phyloP scores from a whole-genome alignment of 176 grass and related monocot genomes.

The Cenchrus fungigraminus region DNA sequence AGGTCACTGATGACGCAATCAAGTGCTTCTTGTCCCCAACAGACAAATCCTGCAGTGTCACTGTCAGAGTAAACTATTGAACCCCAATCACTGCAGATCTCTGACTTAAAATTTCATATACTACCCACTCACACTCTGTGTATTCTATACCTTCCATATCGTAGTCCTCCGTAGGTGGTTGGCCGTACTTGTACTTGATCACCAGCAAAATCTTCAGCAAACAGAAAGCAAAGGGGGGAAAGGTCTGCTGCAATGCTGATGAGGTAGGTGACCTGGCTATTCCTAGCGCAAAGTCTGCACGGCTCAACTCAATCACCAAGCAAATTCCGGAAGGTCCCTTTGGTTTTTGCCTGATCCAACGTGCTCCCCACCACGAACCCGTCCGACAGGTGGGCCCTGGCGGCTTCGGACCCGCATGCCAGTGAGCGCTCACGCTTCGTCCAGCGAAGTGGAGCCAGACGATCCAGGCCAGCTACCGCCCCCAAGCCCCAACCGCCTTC shows the following conservation, averaged over 20 bases:
- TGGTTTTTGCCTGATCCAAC: neutral
- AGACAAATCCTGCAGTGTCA: neutral
- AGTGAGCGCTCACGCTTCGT: neutral
- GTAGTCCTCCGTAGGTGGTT: neutral
- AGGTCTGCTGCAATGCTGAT: neutral
- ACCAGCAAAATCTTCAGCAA: neutral
- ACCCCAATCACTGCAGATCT: neutral
- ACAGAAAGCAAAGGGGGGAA: neutral
- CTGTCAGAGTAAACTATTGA: neutral
- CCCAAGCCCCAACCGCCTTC: conserved; percentile 1
- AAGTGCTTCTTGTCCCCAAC: neutral
- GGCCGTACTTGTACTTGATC: neutral
- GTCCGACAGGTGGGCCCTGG: neutral
- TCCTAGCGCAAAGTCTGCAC: neutral
- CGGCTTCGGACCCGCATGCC: neutral
- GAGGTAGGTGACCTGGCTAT: neutral
- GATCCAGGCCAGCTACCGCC: neutral
- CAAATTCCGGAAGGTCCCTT: conserved; percentile 21
- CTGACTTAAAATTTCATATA: neutral
- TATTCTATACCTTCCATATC: neutral
- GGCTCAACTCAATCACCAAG: conserved; percentile 13
- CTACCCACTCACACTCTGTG: neutral
- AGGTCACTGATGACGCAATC: neutral
- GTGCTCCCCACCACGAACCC: neutral
- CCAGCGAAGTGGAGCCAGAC: neutral